Conservation (phyloP, 371 early-diverging fungal genomes). For the Umbelopsis sp. region DNA sequence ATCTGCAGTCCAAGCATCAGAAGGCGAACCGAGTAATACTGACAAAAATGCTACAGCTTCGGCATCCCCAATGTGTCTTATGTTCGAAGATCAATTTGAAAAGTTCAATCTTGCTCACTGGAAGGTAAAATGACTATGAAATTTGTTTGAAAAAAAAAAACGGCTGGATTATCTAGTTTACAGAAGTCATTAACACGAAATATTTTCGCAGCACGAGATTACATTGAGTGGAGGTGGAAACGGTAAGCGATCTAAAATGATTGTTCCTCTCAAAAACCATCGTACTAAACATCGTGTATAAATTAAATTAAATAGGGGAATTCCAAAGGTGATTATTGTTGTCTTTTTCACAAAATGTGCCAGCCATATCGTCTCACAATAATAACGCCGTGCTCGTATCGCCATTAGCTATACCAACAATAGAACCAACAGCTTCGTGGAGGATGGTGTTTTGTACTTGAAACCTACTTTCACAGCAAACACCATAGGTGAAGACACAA, state of each 20-base stretch:
- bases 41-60: background rate
- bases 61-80: slow-evolving; percentile 35
- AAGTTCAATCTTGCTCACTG: slow-evolving; percentile 56
- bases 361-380: too few relatives aligned
- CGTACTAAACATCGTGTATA: background rate
- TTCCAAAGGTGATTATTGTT: slow-evolving; percentile 40
- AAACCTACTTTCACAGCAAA: slow-evolving; percentile 64
- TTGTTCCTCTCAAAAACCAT: too few relatives aligned
- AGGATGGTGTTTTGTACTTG: slow-evolving; percentile 67
- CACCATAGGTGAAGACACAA: slow-evolving; percentile 34
- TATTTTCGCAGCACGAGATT: slow-evolving; percentile 50
- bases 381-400: background rate
- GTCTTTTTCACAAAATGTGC: too few relatives aligned
- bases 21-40: background rate
- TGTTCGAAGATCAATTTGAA: slow-evolving; percentile 70
- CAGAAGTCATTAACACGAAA: background rate
- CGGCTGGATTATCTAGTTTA: background rate
- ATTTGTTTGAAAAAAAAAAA: background rate
- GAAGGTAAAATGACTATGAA: slow-evolving; percentile 39
- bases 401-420: slow-evolving; percentile 55
- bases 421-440: slow-evolving; percentile 66
- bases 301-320: slow-evolving; percentile 52
- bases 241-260: background rate
- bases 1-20: background rate
- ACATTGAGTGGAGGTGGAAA: slow-evolving; percentile 57